Evolutionary conservation across 208 protist genomes (phyloP).

Genomic region (Acanthamoeba sp.): DNA sequence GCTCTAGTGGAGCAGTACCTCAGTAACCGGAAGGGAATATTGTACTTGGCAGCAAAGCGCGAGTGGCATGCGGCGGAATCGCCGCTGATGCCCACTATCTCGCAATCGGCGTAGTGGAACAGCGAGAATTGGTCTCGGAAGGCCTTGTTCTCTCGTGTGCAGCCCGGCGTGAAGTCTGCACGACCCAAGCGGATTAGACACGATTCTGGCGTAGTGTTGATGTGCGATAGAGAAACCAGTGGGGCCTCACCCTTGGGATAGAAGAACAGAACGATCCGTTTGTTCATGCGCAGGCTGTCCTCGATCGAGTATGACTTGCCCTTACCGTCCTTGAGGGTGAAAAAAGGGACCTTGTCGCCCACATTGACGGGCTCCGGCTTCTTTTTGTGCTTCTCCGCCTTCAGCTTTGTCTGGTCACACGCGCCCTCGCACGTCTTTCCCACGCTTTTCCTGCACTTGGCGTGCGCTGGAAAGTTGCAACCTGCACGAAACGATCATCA

Average conservation of each 20-base stretch:
- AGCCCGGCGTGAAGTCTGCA: slow-evolving; percentile 12
- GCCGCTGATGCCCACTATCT: slow-evolving; percentile 5
- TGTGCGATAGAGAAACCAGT: not conserved
- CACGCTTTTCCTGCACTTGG: not conserved
- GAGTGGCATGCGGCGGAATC: not conserved
- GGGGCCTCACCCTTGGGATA: not conserved
- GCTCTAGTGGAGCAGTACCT: not conserved
- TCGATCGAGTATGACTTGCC: not conserved
- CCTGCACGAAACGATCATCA: too few relatives aligned
- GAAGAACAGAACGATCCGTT: slow-evolving; percentile 3
- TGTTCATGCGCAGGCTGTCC: not conserved
- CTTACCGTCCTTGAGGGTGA: slow-evolving; percentile 15
- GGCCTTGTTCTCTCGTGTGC: slow-evolving; percentile 3
- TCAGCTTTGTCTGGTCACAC: not conserved
- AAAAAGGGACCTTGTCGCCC: not conserved
- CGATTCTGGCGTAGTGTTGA: not conserved
- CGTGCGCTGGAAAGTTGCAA: not conserved
- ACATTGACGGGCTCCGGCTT: not conserved
- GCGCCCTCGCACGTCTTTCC: not conserved
- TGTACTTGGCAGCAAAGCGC: slow-evolving; percentile 28
- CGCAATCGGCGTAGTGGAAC: slow-evolving; percentile 29
- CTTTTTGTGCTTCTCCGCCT: not conserved
- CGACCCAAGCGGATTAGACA: too few relatives aligned
- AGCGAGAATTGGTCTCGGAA: slow-evolving; percentile 4
- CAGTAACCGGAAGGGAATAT: slow-evolving; percentile 13